Conservation (phyloP, 257 asterid species). For the Ajuga chamaepitys region DNA sequence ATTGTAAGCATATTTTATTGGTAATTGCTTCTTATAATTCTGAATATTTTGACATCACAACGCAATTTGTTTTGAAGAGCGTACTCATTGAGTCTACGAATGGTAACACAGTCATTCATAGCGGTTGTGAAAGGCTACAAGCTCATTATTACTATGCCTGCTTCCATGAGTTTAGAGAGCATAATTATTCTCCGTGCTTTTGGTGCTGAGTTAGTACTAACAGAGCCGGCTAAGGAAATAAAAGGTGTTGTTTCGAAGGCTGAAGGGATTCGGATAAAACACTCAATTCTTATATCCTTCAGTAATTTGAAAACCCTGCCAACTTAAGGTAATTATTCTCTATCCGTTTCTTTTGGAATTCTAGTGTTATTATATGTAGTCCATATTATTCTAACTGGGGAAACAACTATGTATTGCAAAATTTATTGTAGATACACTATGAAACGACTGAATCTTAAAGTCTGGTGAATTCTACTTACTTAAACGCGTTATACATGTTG, state of each 20-base stretch:
- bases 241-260: slow-evolving; percentile 84
- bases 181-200: slow-evolving; percentile 82
- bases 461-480: no score
- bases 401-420: neutral
- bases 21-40: neutral
- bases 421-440: slow-evolving; percentile 48
- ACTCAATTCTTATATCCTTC: slow-evolving; percentile 83
- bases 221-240: slow-evolving; percentile 90
- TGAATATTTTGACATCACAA: neutral
- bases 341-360: neutral
- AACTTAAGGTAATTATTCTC: slow-evolving; percentile 63
- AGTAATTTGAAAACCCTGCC: slow-evolving; percentile 89
- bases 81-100: slow-evolving; percentile 90
- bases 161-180: slow-evolving; percentile 87
- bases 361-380: neutral
- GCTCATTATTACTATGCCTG: slow-evolving; percentile 90
- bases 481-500: no score
- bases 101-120: slow-evolving; percentile 97
- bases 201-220: slow-evolving; percentile 88
- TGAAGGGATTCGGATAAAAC: slow-evolving; percentile 75
- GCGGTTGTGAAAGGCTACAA: slow-evolving; percentile 95
- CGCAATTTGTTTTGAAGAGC: slow-evolving; percentile 43
- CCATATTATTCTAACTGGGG: neutral
- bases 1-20: neutral
- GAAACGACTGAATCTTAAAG: slow-evolving; percentile 75